phyloP scores from a whole-genome alignment of 441 rosid species.

The Dalechampia spathulata region DNA sequence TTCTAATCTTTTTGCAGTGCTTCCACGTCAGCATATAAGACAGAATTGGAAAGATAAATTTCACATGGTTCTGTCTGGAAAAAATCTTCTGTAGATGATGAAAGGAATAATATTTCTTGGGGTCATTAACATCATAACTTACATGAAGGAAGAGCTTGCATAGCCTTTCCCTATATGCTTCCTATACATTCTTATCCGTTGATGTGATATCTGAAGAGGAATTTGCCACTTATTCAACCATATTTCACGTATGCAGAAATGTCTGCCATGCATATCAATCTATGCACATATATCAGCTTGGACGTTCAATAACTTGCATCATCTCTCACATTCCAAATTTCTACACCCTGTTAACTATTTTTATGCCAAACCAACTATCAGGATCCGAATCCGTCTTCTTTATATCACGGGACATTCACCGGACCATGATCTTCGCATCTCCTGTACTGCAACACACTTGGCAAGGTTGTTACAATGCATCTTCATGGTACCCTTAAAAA shows the following conservation, averaged over 20 bases:
- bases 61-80: conserved; percentile 15
- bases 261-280: conserved; percentile 20
- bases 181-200: not conserved
- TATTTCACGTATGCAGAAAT: conserved; percentile 3
- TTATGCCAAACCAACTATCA: too few species aligned
- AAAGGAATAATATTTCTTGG: not conserved
- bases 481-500: not conserved
- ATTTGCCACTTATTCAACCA: conserved; percentile 1
- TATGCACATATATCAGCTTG: not conserved
- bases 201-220: conserved; percentile 8
- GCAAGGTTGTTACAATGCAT: not conserved
- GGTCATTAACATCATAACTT: conserved; percentile 1
- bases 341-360: too few species aligned
- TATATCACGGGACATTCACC: too few species aligned
- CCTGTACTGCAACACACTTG: too few species aligned
- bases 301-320: too few species aligned
- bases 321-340: too few species aligned
- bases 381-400: too few species aligned
- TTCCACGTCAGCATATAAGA: conserved; percentile 10
- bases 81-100: conserved; percentile 7
- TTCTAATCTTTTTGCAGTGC: not conserved
- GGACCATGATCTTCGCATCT: too few species aligned
- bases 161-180: not conserved
- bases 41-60: not conserved
- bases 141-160: not conserved